Base-by-base conservation (phyloP, 2,329 filamentous ascomycete species). In the Calonectria henricotiae region DNA sequence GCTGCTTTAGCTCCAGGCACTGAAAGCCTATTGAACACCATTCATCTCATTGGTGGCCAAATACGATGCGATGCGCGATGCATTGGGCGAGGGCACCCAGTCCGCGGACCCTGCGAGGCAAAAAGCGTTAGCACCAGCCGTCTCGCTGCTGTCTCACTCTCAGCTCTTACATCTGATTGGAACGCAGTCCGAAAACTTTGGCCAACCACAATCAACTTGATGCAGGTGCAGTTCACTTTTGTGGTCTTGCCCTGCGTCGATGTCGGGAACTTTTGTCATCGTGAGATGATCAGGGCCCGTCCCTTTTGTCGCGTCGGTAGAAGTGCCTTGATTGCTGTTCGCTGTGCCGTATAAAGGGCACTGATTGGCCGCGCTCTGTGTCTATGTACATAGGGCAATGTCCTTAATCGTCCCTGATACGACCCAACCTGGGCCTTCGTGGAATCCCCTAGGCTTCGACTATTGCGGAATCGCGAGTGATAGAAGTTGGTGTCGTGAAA, bases 281-380 rank as follows among this genome's bases (percentile, higher is more conserved):
- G 35, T 5, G 51, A 58, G 51, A 58, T 25, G 35, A 27, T 58
- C 51, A 58, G 51, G 51, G 51, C 15, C 51, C 35, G 51, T 39
- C 20, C 32, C 51, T 44, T 62, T 46, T 47, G 60, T 41, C 60
- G n/a, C 25, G 60, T 47, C 60, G 60, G 41, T 62, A 58, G 51
- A 58, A 58, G 32, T 13, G 51, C 37, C 32, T 58, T 39, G 11
- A n/a, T 20, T 13, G 51, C 51, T 23, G 51, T 30, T 25, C 3
- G 32, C 32, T 58, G 35, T 39, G 51, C 51, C 32, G 32, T 58
- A 58, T 58, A 58, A 58, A 58, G 37, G 13, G 20, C 51, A 37
- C 20, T 58, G 51, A 58, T 58, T 58, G 51, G 51, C 51, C 51
- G 51, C 51, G 20, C 23, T 17, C 32, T 58, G 51, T 39, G 25